Conservation (phyloP, 305 asterid genomes). For the Fraxinus angustifolia region DNA sequence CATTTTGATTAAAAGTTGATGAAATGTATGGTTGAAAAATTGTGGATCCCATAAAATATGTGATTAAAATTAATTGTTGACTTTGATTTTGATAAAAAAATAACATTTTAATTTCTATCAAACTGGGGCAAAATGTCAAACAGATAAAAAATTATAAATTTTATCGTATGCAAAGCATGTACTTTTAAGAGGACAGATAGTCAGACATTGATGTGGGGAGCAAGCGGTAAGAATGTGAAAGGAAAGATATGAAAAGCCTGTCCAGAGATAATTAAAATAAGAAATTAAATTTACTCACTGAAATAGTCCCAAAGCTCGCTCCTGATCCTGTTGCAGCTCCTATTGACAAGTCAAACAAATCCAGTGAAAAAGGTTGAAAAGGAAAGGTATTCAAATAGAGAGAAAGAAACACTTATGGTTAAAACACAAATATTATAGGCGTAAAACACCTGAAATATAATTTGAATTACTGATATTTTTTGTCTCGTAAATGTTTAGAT, state of each 20-base stretch:
- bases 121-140: not conserved
- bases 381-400: not conserved
- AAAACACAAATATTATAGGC: not conserved
- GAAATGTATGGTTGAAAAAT: no score
- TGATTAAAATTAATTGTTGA: no score
- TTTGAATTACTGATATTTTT: not conserved
- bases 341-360: conserved; percentile 28
- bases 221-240: not conserved
- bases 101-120: no score
- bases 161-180: not conserved
- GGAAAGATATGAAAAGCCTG: not conserved
- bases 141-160: not conserved
- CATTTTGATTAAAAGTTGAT: no score
- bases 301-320: conserved; percentile 70
- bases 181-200: not conserved
- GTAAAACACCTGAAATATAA: not conserved
- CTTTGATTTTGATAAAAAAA: no score
- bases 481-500: not conserved
- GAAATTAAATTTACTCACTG: conserved; percentile 52
- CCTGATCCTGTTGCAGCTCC: conserved; percentile 87
- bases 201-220: not conserved
- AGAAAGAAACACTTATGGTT: not conserved
- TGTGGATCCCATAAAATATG: no score
- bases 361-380: conserved; percentile 9
- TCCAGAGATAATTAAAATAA: not conserved